Percentiles rank a stretch among this genome's conserved stretches.
phyloP scores from a whole-genome alignment of 805 yeast genomes.

The Clavispora santaluciae region DNA sequence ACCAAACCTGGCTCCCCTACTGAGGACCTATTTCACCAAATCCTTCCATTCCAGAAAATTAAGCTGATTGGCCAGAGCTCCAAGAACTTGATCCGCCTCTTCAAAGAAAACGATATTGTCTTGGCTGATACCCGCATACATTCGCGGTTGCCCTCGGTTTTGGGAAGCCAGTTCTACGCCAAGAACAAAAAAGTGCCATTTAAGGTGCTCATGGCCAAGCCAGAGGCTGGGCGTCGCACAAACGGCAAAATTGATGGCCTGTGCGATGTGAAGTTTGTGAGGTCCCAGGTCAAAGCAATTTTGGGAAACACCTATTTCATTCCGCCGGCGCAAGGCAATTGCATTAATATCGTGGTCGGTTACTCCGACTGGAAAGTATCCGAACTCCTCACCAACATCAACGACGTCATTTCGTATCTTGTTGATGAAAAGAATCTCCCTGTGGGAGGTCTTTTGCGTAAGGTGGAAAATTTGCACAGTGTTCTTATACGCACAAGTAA shows the following conservation, averaged over 20 bases:
- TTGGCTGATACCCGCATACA: constrained; percentile 68
- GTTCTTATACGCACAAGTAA: constrained; percentile 62
- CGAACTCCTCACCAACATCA: constrained; percentile 48
- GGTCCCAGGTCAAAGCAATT: constrained; percentile 60
- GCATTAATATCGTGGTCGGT: constrained; percentile 59
- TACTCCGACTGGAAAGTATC: constrained; percentile 40
- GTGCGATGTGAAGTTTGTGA: constrained; percentile 62
- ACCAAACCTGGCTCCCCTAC: constrained; percentile 49
- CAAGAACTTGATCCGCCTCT: constrained; percentile 43
- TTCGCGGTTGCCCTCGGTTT: constrained; percentile 50
- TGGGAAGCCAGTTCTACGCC: constrained; percentile 59
- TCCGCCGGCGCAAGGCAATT: constrained; percentile 58
- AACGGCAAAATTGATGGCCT: constrained; percentile 47
- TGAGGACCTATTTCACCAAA: constrained; percentile 56
- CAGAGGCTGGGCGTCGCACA: constrained; percentile 31
- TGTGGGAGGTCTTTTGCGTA: constrained; percentile 54
- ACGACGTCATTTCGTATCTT: constrained; percentile 47
- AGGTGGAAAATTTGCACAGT: constrained; percentile 41
- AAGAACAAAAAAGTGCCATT: constrained; percentile 65
- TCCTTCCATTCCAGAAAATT: constrained; percentile 55
- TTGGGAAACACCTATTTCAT: constrained; percentile 55
- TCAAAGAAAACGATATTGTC: constrained; percentile 60
- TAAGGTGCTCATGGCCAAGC: constrained; percentile 56
- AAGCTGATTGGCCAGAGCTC: constrained; percentile 42
- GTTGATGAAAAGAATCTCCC: constrained; percentile 42